These are phyloP conservation scores for Glomus cerebriforme DNA, from an alignment of 192 early-diverging fungal genomes.

Conservation along the genomic window DNA sequence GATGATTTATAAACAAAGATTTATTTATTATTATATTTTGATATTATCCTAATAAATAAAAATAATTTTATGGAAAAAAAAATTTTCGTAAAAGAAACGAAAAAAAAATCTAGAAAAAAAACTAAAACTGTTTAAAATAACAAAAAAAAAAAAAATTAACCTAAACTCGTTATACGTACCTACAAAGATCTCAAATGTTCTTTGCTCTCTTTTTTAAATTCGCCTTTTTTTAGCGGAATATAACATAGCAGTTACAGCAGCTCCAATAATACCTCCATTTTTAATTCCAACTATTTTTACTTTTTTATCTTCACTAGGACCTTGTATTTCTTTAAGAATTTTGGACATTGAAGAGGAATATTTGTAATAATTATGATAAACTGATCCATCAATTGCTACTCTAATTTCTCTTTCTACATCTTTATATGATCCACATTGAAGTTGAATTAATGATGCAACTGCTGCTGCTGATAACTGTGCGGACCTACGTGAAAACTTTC, in stretches of 20 bases:
- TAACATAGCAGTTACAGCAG: conserved; percentile 71
- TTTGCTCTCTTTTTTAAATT: not conserved
- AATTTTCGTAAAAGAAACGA: no score
- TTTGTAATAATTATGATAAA: conserved; percentile 89
- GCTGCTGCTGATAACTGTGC: conserved; percentile 78
- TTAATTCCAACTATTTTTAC: conserved; percentile 69
- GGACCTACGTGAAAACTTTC: conserved; percentile 79
- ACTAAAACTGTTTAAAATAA: no score
- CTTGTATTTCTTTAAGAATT: conserved; percentile 75
- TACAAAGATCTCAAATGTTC: not conserved
- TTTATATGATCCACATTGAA: conserved; percentile 9
- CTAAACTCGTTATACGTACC: no score
- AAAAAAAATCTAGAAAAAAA: no score
- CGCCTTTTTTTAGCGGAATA: not conserved
- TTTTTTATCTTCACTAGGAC: conserved; percentile 67
- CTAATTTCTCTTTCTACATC: conserved; percentile 53
- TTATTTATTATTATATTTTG: no score
- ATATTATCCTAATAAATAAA: no score
- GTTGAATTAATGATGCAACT: conserved; percentile 57
- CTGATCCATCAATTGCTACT: conserved; percentile 88
- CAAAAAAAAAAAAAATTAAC: no score
- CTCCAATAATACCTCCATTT: conserved; percentile 81
- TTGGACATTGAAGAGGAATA: conserved; percentile 78
- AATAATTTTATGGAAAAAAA: no score
- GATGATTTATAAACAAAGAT: not conserved